Evolutionary conservation across 139 green algal genomes (phyloP).

Genomic region (Chlorella sp.): DNA sequence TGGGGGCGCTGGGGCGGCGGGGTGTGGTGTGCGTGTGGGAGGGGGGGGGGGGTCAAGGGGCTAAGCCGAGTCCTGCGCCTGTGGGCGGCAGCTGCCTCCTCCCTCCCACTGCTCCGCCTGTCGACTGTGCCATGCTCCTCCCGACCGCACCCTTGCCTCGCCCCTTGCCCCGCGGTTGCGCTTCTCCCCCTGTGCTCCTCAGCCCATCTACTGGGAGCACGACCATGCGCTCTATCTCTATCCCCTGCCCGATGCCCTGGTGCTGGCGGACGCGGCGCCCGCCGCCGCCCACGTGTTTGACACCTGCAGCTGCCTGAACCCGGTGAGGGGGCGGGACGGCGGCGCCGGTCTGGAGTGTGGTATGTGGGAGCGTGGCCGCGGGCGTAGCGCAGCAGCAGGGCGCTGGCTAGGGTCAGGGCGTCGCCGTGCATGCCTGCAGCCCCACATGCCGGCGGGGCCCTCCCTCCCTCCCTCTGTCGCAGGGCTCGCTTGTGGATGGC

Average conservation of each 20-base stretch:
- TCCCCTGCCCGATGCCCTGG: constrained; percentile 78
- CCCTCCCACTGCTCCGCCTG: background rate
- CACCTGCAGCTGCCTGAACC: constrained; percentile 74
- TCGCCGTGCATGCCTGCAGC: background rate
- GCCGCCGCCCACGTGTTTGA: constrained; percentile 54
- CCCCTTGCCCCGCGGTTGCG: background rate
- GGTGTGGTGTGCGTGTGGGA: no score
- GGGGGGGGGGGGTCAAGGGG: background rate
- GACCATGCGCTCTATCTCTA: constrained; percentile 87
- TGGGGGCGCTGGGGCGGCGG: background rate
- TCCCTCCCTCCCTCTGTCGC: background rate
- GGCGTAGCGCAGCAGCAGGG: no score
- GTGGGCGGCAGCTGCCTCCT: background rate
- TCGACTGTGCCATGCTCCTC: background rate
- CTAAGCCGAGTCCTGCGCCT: no score
- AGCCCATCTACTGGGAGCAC: constrained; percentile 61
- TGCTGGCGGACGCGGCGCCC: constrained; percentile 73
- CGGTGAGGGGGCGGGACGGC: constrained; percentile 39
- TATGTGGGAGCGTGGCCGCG: background rate
- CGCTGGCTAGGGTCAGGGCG: background rate
- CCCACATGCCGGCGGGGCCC: background rate
- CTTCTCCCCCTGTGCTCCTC: constrained; percentile 18
- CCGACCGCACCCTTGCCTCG: background rate
- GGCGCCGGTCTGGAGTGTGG: background rate
- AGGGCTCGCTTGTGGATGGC: constrained; percentile 70